phyloP scores from a whole-genome alignment of 495 filamentous ascomycete species.

The Penicillium dipodomyicola region DNA sequence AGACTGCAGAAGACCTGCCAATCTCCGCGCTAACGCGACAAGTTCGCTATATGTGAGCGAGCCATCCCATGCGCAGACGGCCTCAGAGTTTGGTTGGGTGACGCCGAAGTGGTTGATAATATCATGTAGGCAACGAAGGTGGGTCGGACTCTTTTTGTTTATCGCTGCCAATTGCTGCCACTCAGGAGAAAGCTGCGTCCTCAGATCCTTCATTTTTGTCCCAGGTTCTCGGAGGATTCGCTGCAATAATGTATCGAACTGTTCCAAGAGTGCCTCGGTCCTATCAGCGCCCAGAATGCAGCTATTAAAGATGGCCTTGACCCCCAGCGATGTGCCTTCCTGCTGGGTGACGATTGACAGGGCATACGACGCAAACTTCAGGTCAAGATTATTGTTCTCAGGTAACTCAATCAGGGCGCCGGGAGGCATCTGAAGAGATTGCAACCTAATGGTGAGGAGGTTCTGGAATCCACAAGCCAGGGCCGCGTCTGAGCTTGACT shows the following conservation, averaged over 20 bases:
- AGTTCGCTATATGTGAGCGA: neutral
- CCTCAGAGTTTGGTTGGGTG: neutral
- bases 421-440: neutral
- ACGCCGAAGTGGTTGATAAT: neutral
- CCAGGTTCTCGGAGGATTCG: neutral
- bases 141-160: neutral
- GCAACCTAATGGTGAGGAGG: neutral
- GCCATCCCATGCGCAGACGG: conserved; percentile 1
- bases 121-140: neutral
- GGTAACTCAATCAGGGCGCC: neutral
- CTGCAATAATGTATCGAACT: neutral
- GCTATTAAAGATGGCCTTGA: neutral
- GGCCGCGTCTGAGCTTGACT: neutral
- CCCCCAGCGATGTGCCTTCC: neutral
- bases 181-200: neutral
- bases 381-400: neutral
- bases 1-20: neutral
- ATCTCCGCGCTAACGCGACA: too few relatives aligned
- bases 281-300: neutral
- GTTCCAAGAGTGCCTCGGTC: neutral
- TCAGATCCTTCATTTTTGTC: neutral
- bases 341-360: neutral
- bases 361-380: neutral
- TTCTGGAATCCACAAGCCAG: conserved; percentile 1
- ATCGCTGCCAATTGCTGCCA: neutral